phyloP scores from a whole-genome alignment of 2,329 filamentous ascomycete species.

The Trichoderma endophyticum region DNA sequence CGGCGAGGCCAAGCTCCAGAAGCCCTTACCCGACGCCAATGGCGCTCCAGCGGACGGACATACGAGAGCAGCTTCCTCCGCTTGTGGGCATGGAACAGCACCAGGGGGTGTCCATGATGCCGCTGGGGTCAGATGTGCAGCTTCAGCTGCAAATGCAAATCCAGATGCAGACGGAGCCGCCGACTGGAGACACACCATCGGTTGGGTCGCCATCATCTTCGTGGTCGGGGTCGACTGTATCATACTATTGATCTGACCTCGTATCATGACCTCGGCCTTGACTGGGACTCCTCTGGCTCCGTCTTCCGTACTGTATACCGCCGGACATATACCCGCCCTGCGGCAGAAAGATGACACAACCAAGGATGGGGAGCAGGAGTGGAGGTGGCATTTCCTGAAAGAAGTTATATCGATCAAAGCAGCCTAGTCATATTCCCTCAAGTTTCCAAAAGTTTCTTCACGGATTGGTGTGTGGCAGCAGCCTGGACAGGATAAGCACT shows the following conservation, averaged over 20 bases:
- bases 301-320: not conserved
- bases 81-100: not conserved
- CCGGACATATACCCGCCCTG: not conserved
- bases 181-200: not conserved
- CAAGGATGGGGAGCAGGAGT: not conserved
- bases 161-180: not conserved
- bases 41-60: slow-evolving; percentile 7
- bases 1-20: not conserved
- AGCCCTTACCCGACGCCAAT: slow-evolving; percentile 15
- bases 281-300: not conserved
- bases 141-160: not conserved
- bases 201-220: slow-evolving; percentile 4
- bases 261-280: not conserved
- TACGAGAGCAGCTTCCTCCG: slow-evolving; percentile 1
- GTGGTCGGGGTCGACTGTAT: slow-evolving; percentile 14
- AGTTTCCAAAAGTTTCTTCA: not conserved
- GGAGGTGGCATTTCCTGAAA: not conserved
- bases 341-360: not conserved
- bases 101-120: not conserved
- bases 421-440: not conserved
- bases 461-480: not conserved
- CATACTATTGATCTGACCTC: not conserved
- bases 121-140: not conserved
- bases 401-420: not conserved
- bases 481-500: not conserved